A percentile compares a stretch with the other conserved stretches of the same genome.
These are phyloP conservation scores for Vachellia collinsii DNA, from an alignment of 306 rosid species.

Conservation along the genomic window DNA sequence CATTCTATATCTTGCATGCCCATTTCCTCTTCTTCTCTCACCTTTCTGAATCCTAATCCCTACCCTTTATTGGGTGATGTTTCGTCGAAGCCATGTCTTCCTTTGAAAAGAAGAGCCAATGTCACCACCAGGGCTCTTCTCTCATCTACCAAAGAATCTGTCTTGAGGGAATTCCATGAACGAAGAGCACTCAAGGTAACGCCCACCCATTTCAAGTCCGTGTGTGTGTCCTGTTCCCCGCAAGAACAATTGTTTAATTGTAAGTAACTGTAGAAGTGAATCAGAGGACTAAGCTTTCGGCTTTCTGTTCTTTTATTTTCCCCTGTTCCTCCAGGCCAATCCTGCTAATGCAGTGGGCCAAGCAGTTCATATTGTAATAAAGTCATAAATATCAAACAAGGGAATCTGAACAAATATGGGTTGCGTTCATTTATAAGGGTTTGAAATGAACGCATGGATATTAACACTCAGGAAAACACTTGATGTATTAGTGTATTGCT, in stretches of 20 bases:
- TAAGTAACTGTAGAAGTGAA: not conserved
- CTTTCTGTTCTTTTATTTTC: not conserved
- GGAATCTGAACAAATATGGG: slow-evolving; percentile 14
- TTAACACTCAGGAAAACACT: not conserved
- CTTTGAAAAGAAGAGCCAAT: slow-evolving; percentile 53
- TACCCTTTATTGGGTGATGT: slow-evolving; percentile 50
- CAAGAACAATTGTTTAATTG: too few species aligned
- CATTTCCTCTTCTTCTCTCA: slow-evolving; percentile 57
- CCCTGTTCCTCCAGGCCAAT: too few species aligned
- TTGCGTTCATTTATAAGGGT: not conserved
- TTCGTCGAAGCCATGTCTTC: slow-evolving; percentile 43
- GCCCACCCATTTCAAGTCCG: not conserved
- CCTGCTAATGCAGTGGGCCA: too few species aligned
- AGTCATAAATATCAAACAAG: slow-evolving; percentile 2
- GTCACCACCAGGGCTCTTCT: slow-evolving; percentile 58
- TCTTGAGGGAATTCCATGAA: slow-evolving; percentile 69
- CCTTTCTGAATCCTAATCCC: slow-evolving; percentile 52
- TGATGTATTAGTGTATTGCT: not conserved
- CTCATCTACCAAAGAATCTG: slow-evolving; percentile 61
- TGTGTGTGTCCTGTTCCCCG: not conserved
- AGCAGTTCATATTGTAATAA: not conserved
- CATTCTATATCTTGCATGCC: slow-evolving; percentile 58
- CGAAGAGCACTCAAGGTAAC: slow-evolving; percentile 83
- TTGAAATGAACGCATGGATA: not conserved
- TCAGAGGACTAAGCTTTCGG: not conserved